Evolutionary conservation across 2,329 filamentous ascomycete genomes (phyloP).

Genomic region (Colletotrichum spinosum): DNA sequence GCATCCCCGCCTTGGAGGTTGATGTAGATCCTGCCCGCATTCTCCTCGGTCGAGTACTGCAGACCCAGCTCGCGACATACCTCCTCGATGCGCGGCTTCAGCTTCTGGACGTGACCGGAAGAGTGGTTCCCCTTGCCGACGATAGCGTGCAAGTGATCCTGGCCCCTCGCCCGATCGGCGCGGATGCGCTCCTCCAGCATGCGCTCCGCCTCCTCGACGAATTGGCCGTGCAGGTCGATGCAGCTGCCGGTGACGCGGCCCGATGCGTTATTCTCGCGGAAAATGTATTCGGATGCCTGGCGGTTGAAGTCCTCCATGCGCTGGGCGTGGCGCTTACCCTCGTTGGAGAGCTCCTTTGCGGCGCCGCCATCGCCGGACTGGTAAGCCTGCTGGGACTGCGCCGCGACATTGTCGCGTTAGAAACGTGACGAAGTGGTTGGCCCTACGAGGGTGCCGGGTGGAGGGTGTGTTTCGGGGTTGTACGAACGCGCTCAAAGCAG

Average conservation of each 20-base stretch:
- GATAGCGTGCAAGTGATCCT: conserved; percentile 91
- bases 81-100: conserved; percentile 94
- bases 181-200: conserved; percentile 89
- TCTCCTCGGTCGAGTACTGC: conserved; percentile 86
- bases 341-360: conserved; percentile 86
- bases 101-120: conserved; percentile 84
- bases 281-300: conserved; percentile 93
- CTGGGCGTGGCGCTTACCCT: conserved; percentile 86
- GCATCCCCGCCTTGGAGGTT: conserved; percentile 82
- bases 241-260: conserved; percentile 82
- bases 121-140: conserved; percentile 96
- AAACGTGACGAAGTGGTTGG: background rate
- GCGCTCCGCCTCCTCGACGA: conserved; percentile 92
- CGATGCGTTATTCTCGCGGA: conserved; percentile 90
- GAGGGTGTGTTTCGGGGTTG: background rate
- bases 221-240: conserved; percentile 95
- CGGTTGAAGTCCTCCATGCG: conserved; percentile 91
- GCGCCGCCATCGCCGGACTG: conserved; percentile 81
- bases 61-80: conserved; percentile 86
- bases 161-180: conserved; percentile 77
- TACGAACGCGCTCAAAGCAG: conserved; percentile 78
- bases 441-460: background rate
- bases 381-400: conserved; percentile 82
- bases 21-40: conserved; percentile 89
- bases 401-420: conserved; percentile 7